A percentile compares a stretch with the other conserved stretches of the same genome.
These are phyloP conservation scores for Blepharisma undulans DNA, from an alignment of 169 alveolate species.

Conservation along the genomic window DNA sequence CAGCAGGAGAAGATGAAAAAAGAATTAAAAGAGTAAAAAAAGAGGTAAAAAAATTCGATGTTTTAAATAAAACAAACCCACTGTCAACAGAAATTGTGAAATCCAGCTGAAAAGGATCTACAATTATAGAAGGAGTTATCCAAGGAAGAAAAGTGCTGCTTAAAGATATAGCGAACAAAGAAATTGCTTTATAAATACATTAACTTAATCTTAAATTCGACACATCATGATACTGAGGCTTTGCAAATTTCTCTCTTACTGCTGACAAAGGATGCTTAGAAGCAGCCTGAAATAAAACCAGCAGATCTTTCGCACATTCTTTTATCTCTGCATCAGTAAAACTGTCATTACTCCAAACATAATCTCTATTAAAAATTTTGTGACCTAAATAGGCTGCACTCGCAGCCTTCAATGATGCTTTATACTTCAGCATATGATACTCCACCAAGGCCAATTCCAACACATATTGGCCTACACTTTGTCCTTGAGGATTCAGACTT, in stretches of 20 bases:
- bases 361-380: background rate
- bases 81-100: background rate
- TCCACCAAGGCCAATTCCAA: conserved; percentile 1
- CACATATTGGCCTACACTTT: background rate
- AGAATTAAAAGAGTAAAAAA: background rate
- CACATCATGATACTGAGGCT: conserved; percentile 15
- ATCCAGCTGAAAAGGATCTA: background rate
- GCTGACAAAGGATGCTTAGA: conserved; percentile 18
- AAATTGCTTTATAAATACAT: background rate
- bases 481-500: background rate
- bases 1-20: background rate
- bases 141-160: background rate
- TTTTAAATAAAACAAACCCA: background rate
- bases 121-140: background rate
- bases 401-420: conserved; percentile 50
- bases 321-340: background rate
- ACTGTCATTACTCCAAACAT: background rate
- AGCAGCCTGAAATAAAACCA: conserved; percentile 19
- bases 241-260: conserved; percentile 5
- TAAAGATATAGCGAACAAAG: background rate
- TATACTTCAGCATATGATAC: conserved; percentile 46
- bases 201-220: background rate
- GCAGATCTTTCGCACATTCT: conserved; percentile 16
- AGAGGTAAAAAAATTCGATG: background rate
- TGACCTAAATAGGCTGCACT: conserved; percentile 47